Conservation (phyloP, 495 filamentous ascomycete species). For the Tuber umbilicatum region DNA sequence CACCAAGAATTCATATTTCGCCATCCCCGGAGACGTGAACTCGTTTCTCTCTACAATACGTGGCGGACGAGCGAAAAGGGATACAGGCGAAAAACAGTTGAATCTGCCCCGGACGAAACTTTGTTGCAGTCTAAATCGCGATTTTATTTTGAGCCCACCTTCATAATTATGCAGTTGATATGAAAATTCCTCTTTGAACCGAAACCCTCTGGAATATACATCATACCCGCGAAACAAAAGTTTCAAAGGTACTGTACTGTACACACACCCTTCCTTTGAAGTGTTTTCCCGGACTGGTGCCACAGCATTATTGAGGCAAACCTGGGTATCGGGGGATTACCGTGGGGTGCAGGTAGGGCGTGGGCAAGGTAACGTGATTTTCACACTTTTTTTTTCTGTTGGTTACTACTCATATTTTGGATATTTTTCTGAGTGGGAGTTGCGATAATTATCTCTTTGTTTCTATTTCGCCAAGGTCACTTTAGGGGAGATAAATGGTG, state of each 20-base stretch:
- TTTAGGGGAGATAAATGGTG: not conserved
- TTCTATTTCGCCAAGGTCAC: not conserved
- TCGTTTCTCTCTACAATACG: not conserved
- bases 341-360: not conserved
- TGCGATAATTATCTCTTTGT: not conserved
- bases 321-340: not conserved
- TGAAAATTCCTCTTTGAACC: not conserved
- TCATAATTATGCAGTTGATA: not conserved
- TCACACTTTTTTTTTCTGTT: not conserved
- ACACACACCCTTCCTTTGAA: not conserved
- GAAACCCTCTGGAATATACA: not conserved
- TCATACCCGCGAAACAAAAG: slow-evolving; percentile 3
- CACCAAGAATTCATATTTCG: not conserved
- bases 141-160: slow-evolving; percentile 5
- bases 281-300: not conserved
- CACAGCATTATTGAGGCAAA: not conserved
- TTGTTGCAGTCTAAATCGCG: slow-evolving; percentile 4
- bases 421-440: not conserved
- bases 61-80: slow-evolving; percentile 3
- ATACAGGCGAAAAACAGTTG: not conserved
- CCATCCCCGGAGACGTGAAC: not conserved
- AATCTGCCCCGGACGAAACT: slow-evolving; percentile 1
- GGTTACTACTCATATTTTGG: not conserved
- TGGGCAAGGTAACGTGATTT: not conserved
- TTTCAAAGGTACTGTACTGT: not conserved